phyloP scores from a whole-genome alignment of 495 filamentous ascomycete genomes.

The Daldinia vernicosa region DNA sequence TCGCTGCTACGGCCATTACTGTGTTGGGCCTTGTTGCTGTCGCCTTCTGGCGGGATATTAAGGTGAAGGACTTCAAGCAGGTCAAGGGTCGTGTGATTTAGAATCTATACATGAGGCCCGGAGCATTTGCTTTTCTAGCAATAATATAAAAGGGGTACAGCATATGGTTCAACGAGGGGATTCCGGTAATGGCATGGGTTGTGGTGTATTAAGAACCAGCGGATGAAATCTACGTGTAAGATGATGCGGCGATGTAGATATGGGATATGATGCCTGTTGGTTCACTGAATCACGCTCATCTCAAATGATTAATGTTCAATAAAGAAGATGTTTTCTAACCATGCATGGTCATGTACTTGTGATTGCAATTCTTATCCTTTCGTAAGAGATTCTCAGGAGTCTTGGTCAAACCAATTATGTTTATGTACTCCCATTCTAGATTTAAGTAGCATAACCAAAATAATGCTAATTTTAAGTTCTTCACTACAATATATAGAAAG shows the following conservation, averaged over 20 bases:
- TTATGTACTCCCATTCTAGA: no score
- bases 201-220: conserved; percentile 9
- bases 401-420: no score
- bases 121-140: conserved; percentile 3
- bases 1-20: conserved; percentile 62
- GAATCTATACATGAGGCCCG: conserved; percentile 6
- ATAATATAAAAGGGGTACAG: not conserved
- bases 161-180: conserved; percentile 1
- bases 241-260: conserved; percentile 17
- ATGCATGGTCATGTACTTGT: not conserved
- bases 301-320: conserved; percentile 25
- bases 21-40: conserved; percentile 58
- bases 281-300: conserved; percentile 31
- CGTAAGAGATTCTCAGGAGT: not conserved
- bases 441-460: no score
- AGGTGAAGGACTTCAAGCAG: conserved; percentile 63
- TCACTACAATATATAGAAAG: no score
- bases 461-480: no score
- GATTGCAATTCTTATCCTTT: not conserved
- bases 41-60: conserved; percentile 63
- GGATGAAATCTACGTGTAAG: conserved; percentile 24
- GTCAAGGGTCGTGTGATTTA: conserved; percentile 45
- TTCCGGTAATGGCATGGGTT: not conserved
- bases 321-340: not conserved
- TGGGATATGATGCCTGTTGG: conserved; percentile 27